phyloP scores from a whole-genome alignment of 768 basidiomycete species.

The Sporobolomyces roseus region DNA sequence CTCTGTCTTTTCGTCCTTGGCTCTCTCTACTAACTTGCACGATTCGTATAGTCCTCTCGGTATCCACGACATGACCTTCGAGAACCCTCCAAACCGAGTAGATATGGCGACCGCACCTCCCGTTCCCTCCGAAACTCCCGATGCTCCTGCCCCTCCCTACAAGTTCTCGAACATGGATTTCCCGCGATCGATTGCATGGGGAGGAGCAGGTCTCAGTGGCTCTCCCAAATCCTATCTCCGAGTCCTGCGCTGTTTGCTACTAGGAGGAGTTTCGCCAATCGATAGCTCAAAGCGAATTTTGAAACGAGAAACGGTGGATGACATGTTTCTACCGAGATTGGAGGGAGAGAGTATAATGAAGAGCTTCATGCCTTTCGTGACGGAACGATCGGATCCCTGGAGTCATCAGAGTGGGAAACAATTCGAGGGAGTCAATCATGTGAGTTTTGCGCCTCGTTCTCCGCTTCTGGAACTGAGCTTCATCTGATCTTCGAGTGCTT shows the following conservation, averaged over 20 bases:
- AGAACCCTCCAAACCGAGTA: conserved; percentile 36
- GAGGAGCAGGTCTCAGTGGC: conserved; percentile 44
- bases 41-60: conserved; percentile 42
- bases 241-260: conserved; percentile 43
- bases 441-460: no score
- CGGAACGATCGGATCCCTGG: conserved; percentile 14
- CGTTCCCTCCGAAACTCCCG: neutral
- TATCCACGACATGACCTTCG: conserved; percentile 45
- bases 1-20: neutral
- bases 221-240: conserved; percentile 43
- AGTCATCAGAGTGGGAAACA: neutral
- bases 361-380: neutral
- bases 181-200: conserved; percentile 19
- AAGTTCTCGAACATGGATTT: conserved; percentile 29
- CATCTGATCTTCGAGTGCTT: no score
- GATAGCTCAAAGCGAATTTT: conserved; percentile 6
- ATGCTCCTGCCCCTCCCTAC: neutral
- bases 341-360: neutral
- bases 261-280: conserved; percentile 1
- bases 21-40: neutral
- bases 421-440: neutral
- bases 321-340: conserved; percentile 24
- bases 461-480: no score
- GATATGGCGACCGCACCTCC: conserved; percentile 31
- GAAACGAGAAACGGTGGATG: conserved; percentile 17